phyloP scores from a whole-genome alignment of 1,139 yeast genomes.

The Kodamaea fungicola region DNA sequence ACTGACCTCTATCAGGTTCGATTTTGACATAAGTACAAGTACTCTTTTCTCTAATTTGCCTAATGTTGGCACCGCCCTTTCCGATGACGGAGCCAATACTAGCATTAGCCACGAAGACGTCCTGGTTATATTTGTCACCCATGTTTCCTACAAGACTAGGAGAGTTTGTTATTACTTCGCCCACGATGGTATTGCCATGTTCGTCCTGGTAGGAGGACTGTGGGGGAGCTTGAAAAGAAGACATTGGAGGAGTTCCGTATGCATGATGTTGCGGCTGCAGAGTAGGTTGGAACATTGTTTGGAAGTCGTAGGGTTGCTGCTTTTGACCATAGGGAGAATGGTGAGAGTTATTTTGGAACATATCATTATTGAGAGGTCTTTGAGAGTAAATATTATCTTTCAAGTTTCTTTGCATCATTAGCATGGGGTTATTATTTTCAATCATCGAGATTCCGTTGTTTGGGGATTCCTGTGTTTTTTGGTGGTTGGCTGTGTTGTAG shows the following conservation, averaged over 20 bases:
- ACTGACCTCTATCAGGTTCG: slow-evolving; percentile 49
- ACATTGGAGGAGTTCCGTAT: not conserved
- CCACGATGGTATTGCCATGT: slow-evolving; percentile 43
- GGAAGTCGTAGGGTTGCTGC: slow-evolving; percentile 35
- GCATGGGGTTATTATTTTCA: slow-evolving; percentile 13
- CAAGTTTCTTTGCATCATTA: slow-evolving; percentile 11
- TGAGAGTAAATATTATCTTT: slow-evolving; percentile 5
- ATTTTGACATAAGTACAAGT: slow-evolving; percentile 74
- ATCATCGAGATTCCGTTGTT: slow-evolving; percentile 15
- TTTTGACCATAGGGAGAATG: slow-evolving; percentile 13
- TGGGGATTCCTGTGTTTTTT: slow-evolving; percentile 16
- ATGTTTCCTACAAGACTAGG: slow-evolving; percentile 35
- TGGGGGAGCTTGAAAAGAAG: slow-evolving; percentile 10
- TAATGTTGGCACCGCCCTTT: slow-evolving; percentile 79
- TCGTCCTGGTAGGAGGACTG: slow-evolving; percentile 43
- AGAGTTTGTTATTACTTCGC: slow-evolving; percentile 42
- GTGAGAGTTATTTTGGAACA: slow-evolving; percentile 7
- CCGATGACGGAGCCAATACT: slow-evolving; percentile 87
- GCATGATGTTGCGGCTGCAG: slow-evolving; percentile 33
- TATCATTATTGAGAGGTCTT: slow-evolving; percentile 6
- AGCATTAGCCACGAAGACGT: slow-evolving; percentile 69
- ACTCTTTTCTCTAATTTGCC: slow-evolving; percentile 71
- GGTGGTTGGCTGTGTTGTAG: slow-evolving; percentile 62
- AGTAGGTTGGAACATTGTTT: slow-evolving; percentile 43
- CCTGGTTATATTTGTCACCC: slow-evolving; percentile 58